Base-by-base conservation (phyloP, 345 rosid species). In the Eucalyptus cloeziana region DNA sequence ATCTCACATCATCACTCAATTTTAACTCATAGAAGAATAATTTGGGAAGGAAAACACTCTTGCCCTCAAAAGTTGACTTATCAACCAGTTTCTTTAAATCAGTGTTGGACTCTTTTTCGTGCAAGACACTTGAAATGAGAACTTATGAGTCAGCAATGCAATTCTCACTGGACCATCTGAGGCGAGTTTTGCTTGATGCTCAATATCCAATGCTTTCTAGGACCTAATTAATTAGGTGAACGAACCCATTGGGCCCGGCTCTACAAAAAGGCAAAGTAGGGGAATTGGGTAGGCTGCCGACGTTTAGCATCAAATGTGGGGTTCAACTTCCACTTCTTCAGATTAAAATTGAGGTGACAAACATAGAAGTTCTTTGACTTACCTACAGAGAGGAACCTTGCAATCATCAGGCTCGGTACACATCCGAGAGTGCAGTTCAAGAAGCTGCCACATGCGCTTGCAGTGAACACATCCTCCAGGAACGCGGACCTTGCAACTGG, bases 361-460 rank as follows among this genome's bases (percentile, higher is more conserved):
- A 37, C 81, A 71, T 71, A 17, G 45, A 37, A 71, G 45, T 71
- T 71, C 89, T 86, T 49, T 87, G 16, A 88, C 93, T 92, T 92
- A 96, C 99, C 96, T 85, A 85, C 99, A 96, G 86, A 97, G 98
- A 69, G 99, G 99, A 90, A 97, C 95, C 90, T 91, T 93, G 97
- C 99, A 97, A 86, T 91, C 90, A 90, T 96, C 96, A 37, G 96
- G 96, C 69, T 94, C 94, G 10, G 90, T 86, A 85, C 99, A 96
- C 93, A 96, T 92, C 64, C 97, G 94, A 86, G 99, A 95, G 90
- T 97, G 99, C 91, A 97, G 95, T 91, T 96, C 96, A 89, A 96
- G 95, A 88, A 97, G 97, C 94, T 96, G 99, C 97, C 99, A 95
- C 97, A 95, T 95, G 45, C 97, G 93, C 91, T 96, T 97, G 94